Percentiles rank a stretch among this genome's conserved stretches.
Conservation (phyloP, 83 land plant species). For the Thuja plicata region DNA sequence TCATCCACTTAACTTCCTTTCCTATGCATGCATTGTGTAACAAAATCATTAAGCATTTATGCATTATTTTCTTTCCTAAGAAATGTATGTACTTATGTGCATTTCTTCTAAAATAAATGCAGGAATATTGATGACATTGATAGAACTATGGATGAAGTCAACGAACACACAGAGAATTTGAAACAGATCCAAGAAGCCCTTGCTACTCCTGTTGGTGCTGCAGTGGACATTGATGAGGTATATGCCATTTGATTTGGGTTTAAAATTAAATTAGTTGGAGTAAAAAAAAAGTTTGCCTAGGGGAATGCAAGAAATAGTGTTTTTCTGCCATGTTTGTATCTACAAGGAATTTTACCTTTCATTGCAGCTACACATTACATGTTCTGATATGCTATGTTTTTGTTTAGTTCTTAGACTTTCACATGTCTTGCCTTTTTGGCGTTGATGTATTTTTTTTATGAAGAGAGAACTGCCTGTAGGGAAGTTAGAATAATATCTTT, state of each 20-base stretch:
- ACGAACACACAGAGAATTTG: constrained; percentile 38
- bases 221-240: constrained; percentile 52
- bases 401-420: background rate
- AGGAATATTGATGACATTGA: constrained; percentile 50
- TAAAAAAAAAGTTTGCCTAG: background rate
- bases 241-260: background rate
- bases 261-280: background rate
- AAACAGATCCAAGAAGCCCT: constrained; percentile 51
- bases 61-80: background rate
- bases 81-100: background rate
- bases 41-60: background rate
- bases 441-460: background rate
- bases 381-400: background rate
- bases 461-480: background rate
- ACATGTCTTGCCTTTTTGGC: background rate
- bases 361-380: background rate
- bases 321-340: background rate
- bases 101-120: constrained; percentile 10
- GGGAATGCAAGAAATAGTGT: background rate
- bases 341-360: background rate
- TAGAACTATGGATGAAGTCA: constrained; percentile 38
- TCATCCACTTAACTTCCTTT: background rate
- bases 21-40: background rate
- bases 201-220: constrained; percentile 38
- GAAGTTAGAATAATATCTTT: background rate